phyloP scores from a whole-genome alignment of 2,329 filamentous ascomycete species.

The Xylaria sp. region DNA sequence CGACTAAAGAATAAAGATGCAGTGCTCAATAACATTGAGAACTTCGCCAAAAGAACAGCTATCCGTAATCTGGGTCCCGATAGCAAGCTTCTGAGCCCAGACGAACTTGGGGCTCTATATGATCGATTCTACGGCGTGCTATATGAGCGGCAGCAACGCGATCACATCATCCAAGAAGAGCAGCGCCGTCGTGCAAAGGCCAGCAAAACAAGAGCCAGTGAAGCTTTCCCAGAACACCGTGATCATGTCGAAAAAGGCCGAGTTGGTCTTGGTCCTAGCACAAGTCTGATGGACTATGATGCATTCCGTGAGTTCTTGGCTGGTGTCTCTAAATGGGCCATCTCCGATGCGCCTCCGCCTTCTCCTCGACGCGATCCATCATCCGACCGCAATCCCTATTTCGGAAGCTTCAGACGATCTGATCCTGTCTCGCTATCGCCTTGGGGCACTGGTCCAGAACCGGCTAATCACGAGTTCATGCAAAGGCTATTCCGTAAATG shows the following conservation, averaged over 20 bases:
- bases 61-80: slow-evolving; percentile 96
- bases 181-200: slow-evolving; percentile 72
- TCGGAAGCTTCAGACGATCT: slow-evolving; percentile 63
- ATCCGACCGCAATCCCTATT: slow-evolving; percentile 68
- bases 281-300: slow-evolving; percentile 96
- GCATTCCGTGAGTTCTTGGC: slow-evolving; percentile 95
- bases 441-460: slow-evolving; percentile 69
- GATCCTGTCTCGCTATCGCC: slow-evolving; percentile 57
- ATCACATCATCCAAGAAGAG: slow-evolving; percentile 80
- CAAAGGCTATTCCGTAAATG: slow-evolving; percentile 86
- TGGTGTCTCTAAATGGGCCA: slow-evolving; percentile 89
- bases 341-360: slow-evolving; percentile 79
- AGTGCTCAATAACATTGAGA: slow-evolving; percentile 95
- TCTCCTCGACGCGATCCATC: slow-evolving; percentile 61
- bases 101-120: slow-evolving; percentile 90
- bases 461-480: slow-evolving; percentile 95
- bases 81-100: slow-evolving; percentile 86
- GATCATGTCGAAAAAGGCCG: slow-evolving; percentile 79
- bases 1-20: slow-evolving; percentile 92
- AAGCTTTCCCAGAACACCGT: slow-evolving; percentile 52
- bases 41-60: slow-evolving; percentile 94
- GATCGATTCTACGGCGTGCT: slow-evolving; percentile 93
- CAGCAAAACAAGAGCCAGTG: slow-evolving; percentile 63
- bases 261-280: slow-evolving; percentile 87
- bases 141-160: slow-evolving; percentile 89